Evolutionary conservation across 2,329 filamentous ascomycete species (phyloP).

Genomic region (Ophiocordyceps camponoti-leonardi): DNA sequence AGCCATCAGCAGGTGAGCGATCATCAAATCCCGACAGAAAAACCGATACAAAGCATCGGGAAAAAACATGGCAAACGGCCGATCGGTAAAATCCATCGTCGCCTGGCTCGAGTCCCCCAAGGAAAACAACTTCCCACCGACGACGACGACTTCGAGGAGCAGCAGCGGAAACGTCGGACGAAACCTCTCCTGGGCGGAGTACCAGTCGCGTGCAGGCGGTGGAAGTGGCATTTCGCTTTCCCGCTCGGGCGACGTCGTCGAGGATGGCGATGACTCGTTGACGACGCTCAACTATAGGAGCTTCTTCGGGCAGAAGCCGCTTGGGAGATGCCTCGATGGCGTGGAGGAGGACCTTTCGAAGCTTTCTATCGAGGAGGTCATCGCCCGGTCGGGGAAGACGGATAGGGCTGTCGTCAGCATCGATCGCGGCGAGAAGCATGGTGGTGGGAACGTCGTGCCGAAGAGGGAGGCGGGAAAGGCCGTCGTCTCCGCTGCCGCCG

Average conservation of each 20-base stretch:
- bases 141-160: not conserved
- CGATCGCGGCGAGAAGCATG: not conserved
- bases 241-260: not conserved
- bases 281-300: conserved; percentile 14
- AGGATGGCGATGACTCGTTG: conserved; percentile 14
- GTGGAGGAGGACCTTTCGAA: not conserved
- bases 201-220: not conserved
- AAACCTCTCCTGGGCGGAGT: not conserved
- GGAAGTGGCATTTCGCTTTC: not conserved
- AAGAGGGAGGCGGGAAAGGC: not conserved
- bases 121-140: not conserved
- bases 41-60: too few species aligned
- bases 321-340: conserved; percentile 13
- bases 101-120: conserved; percentile 12
- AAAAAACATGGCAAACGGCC: conserved; percentile 1
- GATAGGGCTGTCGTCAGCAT: not conserved
- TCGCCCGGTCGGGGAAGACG: conserved; percentile 1
- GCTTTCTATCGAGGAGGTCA: not conserved
- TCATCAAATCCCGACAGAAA: not conserved
- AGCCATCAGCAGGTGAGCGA: too few species aligned
- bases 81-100: conserved; percentile 14
- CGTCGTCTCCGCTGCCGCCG: not conserved
- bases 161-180: not conserved
- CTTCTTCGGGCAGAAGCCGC: conserved; percentile 13
- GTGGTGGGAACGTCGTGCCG: not conserved